Evolutionary conservation across 139 green algal genomes (phyloP).

Genomic region (Tetradesmus obliquus): DNA sequence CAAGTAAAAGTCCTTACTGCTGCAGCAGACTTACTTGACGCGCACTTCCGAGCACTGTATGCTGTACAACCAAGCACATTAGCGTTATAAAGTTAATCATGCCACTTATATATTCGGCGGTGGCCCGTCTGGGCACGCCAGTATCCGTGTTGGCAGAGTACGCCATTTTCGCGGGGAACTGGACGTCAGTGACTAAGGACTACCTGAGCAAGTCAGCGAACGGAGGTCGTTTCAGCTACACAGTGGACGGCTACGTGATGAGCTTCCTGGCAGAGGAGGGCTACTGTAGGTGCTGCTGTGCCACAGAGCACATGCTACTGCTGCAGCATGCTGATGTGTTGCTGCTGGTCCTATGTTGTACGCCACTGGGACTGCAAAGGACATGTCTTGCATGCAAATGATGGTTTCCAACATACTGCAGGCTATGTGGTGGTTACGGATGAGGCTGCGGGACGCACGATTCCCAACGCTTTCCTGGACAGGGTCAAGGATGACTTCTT

Average conservation of each 20-base stretch:
- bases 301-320: not conserved
- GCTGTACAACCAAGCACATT: not conserved
- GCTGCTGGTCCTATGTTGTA: not conserved
- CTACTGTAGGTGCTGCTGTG: conserved; percentile 68
- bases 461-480: conserved; percentile 96
- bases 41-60: no score
- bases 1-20: not conserved
- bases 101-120: conserved; percentile 85
- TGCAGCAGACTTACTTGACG: not conserved
- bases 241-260: conserved; percentile 85
- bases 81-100: conserved; percentile 49
- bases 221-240: conserved; percentile 69
- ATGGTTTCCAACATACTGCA: conserved; percentile 33
- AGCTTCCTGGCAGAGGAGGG: conserved; percentile 87
- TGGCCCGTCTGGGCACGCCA: conserved; percentile 64
- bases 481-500: conserved; percentile 79
- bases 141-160: conserved; percentile 90
- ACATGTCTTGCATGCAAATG: not conserved
- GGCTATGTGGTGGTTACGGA: conserved; percentile 95
- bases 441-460: conserved; percentile 87
- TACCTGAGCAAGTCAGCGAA: conserved; percentile 71
- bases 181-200: conserved; percentile 87
- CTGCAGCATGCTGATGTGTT: not conserved
- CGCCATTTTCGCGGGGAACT: conserved; percentile 93
- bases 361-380: not conserved